phyloP scores from a whole-genome alignment of 495 filamentous ascomycete genomes.

The Aspergillus egyptiacus region DNA sequence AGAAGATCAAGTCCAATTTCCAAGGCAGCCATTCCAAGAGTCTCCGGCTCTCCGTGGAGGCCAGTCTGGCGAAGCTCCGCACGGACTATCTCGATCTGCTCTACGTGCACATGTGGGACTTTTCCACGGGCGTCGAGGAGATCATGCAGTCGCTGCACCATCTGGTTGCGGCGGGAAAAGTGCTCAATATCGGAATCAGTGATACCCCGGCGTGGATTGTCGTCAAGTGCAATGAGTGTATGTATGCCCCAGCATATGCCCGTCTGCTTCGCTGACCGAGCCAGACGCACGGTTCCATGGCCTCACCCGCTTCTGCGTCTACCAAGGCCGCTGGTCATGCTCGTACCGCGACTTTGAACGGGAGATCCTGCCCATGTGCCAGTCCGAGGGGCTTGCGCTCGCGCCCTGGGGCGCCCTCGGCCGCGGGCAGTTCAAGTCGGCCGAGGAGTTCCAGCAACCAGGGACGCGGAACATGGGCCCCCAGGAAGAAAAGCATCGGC shows the following conservation, averaged over 20 bases:
- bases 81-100: conserved; percentile 61
- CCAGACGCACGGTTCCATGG: conserved; percentile 53
- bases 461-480: conserved; percentile 15
- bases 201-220: conserved; percentile 63
- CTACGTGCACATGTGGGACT: conserved; percentile 59
- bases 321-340: conserved; percentile 59
- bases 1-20: conserved; percentile 32
- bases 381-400: conserved; percentile 52
- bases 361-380: conserved; percentile 54
- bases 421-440: conserved; percentile 46
- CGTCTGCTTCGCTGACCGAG: conserved; percentile 30
- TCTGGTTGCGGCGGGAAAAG: conserved; percentile 51
- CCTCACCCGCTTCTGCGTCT: conserved; percentile 56
- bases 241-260: not conserved
- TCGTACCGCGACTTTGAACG: conserved; percentile 48
- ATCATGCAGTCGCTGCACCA: conserved; percentile 54
- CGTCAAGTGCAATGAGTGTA: conserved; percentile 21
- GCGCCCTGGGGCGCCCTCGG: conserved; percentile 50
- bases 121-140: conserved; percentile 52
- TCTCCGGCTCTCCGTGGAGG: conserved; percentile 48
- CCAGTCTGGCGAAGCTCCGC: conserved; percentile 53
- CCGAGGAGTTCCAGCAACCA: conserved; percentile 8
- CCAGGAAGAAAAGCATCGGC: not conserved
- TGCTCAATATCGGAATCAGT: conserved; percentile 56
- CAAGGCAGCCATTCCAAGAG: conserved; percentile 48